A percentile compares a stretch with the other conserved stretches of the same genome.
Conservation (phyloP, 805 yeast genomes). For the Komagataella kurtzmanii region DNA sequence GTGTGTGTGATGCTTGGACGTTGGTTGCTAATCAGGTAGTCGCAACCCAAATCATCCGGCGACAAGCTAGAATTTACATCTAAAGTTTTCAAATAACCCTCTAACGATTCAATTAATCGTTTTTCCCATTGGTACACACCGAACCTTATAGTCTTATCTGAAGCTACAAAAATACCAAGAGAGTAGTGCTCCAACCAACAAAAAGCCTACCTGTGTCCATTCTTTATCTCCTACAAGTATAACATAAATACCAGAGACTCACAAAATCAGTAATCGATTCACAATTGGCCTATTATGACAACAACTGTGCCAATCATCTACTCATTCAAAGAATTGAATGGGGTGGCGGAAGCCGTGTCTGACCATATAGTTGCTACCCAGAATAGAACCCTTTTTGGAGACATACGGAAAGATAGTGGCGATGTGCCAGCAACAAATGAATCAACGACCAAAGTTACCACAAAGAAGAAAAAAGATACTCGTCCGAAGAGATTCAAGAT, state of each 20-base stretch:
- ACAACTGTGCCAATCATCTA: slow-evolving; percentile 89
- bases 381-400: slow-evolving; percentile 42
- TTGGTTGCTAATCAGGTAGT: neutral
- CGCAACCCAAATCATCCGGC: neutral
- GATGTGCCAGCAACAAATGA: neutral
- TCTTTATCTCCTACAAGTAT: neutral
- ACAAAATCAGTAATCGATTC: neutral
- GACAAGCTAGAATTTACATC: no score
- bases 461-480: slow-evolving; percentile 32
- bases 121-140: no score
- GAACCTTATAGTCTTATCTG: neutral
- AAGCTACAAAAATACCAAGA: neutral
- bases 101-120: neutral
- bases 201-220: neutral
- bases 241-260: neutral
- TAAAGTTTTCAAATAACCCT: neutral
- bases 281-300: slow-evolving; percentile 37
- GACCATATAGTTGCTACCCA: slow-evolving; percentile 89
- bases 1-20: neutral
- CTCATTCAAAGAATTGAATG: slow-evolving; percentile 80
- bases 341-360: slow-evolving; percentile 94
- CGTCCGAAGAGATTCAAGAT: slow-evolving; percentile 70
- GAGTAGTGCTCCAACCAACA: neutral
- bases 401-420: slow-evolving; percentile 8
- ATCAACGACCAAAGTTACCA: neutral